Conservation (phyloP, 2,329 filamentous ascomycete species). For the Calonectria leucothoes region DNA sequence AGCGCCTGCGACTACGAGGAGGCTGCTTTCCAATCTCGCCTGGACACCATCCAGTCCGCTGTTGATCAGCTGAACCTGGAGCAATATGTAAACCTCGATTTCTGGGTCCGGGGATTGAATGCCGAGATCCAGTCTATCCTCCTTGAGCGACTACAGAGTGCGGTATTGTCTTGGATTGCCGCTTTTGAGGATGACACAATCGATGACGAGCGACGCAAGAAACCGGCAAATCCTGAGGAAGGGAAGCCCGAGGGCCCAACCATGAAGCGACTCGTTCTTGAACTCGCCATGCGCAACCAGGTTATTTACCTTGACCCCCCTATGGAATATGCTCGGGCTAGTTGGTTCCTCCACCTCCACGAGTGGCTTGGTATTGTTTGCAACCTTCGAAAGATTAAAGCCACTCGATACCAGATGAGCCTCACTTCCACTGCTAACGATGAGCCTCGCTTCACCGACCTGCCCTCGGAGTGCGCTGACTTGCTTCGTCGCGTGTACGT, state of each 20-base stretch:
- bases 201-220: constrained; percentile 65
- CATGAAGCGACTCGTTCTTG: constrained; percentile 82
- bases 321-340: constrained; percentile 88
- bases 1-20: constrained; percentile 86
- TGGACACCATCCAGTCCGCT: constrained; percentile 89
- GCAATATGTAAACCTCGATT: constrained; percentile 91
- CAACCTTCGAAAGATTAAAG: constrained; percentile 93
- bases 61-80: constrained; percentile 98
- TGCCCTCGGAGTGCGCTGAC: constrained; percentile 85
- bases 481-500: constrained; percentile 84
- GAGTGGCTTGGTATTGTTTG: constrained; percentile 94
- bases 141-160: constrained; percentile 83
- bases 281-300: constrained; percentile 98
- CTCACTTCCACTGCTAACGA: constrained; percentile 74
- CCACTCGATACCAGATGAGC: constrained; percentile 93
- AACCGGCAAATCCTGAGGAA: constrained; percentile 57
- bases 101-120: constrained; percentile 92
- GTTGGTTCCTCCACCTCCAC: constrained; percentile 93
- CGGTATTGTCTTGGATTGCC: constrained; percentile 87
- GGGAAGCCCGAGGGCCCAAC: constrained; percentile 67
- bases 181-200: constrained; percentile 77
- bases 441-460: constrained; percentile 81
- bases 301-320: constrained; percentile 97
- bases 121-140: constrained; percentile 84
- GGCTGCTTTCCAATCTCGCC: constrained; percentile 80